Evolutionary conservation across 176 grass and related monocot species (phyloP).

Genomic region (Luzula sylvatica): DNA sequence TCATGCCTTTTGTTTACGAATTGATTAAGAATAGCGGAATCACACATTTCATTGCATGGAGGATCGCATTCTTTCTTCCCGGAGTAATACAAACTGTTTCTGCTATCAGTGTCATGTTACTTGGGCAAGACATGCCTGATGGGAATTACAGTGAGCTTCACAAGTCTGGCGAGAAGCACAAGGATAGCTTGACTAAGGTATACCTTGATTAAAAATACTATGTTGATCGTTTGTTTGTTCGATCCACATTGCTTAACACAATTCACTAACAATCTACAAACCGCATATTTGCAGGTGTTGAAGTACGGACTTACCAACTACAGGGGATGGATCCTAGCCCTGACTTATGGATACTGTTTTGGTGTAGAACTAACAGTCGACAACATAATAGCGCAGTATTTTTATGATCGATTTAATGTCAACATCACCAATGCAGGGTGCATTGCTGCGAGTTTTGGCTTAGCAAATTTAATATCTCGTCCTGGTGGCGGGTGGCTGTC

Average conservation of each 20-base stretch:
- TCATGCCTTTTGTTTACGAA: constrained; percentile 81
- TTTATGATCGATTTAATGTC: constrained; percentile 76
- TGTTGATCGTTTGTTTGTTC: neutral
- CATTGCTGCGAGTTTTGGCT: constrained; percentile 84
- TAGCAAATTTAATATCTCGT: constrained; percentile 71
- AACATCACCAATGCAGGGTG: constrained; percentile 49
- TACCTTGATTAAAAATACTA: neutral
- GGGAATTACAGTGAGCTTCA: constrained; percentile 64
- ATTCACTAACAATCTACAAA: too few species aligned
- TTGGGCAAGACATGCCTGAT: constrained; percentile 87
- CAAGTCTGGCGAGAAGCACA: constrained; percentile 60
- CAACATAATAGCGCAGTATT: constrained; percentile 92
- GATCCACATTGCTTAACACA: neutral
- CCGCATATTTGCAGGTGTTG: constrained; percentile 25
- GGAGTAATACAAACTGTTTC: constrained; percentile 63
- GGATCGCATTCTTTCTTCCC: constrained; percentile 80
- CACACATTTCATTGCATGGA: constrained; percentile 72
- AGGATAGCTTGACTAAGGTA: constrained; percentile 62
- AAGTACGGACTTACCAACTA: constrained; percentile 59
- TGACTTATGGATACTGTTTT: constrained; percentile 90
- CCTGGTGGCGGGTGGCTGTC: constrained; percentile 61
- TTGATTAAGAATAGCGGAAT: constrained; percentile 48
- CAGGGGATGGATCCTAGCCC: constrained; percentile 65
- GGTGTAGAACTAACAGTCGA: constrained; percentile 83
- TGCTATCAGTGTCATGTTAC: constrained; percentile 44